Conservation (phyloP, 805 yeast genomes). For the Maudiozyma serrabonitensis region DNA sequence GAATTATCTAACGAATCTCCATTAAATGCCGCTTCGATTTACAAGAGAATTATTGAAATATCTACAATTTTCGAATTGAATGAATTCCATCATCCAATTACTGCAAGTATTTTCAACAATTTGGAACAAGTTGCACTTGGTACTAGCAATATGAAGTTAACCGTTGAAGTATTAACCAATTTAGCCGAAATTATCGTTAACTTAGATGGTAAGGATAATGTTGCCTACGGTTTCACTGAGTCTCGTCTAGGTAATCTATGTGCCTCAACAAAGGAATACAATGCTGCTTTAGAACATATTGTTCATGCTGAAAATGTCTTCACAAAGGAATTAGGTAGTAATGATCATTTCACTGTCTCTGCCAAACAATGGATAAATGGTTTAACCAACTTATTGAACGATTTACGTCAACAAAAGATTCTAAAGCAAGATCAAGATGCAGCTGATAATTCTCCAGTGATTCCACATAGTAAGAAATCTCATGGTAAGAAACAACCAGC, state of each 20-base stretch:
- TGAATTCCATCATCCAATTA: slow-evolving; percentile 61
- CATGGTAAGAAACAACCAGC: slow-evolving; percentile 26
- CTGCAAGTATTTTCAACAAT: slow-evolving; percentile 42
- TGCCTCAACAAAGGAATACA: slow-evolving; percentile 41
- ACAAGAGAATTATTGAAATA: slow-evolving; percentile 47
- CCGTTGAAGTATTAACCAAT: slow-evolving; percentile 43
- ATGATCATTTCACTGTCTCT: slow-evolving; percentile 58
- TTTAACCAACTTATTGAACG: slow-evolving; percentile 34
- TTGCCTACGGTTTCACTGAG: slow-evolving; percentile 53
- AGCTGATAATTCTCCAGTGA: slow-evolving; percentile 11
- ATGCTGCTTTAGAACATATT: slow-evolving; percentile 48
- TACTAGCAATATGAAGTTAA: slow-evolving; percentile 45
- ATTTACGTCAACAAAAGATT: slow-evolving; percentile 20
- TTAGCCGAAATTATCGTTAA: slow-evolving; percentile 43
- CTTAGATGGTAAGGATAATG: slow-evolving; percentile 49
- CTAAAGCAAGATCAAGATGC: slow-evolving; percentile 23
- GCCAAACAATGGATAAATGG: slow-evolving; percentile 54
- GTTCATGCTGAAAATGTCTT: slow-evolving; percentile 49
- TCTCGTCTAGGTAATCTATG: slow-evolving; percentile 62
- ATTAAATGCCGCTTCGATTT: slow-evolving; percentile 51
- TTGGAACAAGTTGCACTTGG: slow-evolving; percentile 48
- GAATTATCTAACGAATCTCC: slow-evolving; percentile 55
- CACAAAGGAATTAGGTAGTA: slow-evolving; percentile 51
- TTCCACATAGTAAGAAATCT: slow-evolving; percentile 3
- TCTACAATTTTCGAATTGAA: slow-evolving; percentile 33